Percentiles rank a stretch among this genome's conserved stretches.
phyloP scores from a whole-genome alignment of 768 basidiomycete species.

The Naganishia kalamii region DNA sequence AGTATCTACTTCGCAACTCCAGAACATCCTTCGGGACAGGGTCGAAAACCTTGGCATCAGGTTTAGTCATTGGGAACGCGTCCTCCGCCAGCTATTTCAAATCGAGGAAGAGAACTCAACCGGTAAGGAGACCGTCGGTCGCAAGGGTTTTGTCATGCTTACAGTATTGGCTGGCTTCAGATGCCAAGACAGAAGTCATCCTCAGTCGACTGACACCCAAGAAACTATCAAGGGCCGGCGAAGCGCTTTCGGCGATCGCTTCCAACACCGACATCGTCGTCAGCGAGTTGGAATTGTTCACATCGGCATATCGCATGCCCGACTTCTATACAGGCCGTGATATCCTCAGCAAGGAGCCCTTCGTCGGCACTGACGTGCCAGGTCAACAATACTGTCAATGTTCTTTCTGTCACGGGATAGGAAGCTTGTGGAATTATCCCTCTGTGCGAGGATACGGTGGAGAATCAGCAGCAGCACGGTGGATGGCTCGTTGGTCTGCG shows the following conservation, averaged over 20 bases:
- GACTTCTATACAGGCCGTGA: slow-evolving; percentile 1
- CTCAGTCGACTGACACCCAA: background rate
- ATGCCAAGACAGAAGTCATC: background rate
- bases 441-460: slow-evolving; percentile 1
- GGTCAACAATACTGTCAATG: slow-evolving; percentile 8
- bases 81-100: background rate
- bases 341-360: background rate
- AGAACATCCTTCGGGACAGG: slow-evolving; percentile 2
- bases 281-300: background rate
- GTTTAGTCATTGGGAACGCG: background rate
- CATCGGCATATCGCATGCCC: slow-evolving; percentile 2
- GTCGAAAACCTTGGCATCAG: background rate
- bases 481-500: slow-evolving; percentile 7
- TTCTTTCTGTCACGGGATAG: slow-evolving; percentile 3
- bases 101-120: background rate
- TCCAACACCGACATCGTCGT: background rate
- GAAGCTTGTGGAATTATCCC: slow-evolving; percentile 7
- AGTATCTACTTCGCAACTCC: background rate
- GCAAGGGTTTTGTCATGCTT: background rate
- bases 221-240: background rate
- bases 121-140: background rate
- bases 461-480: slow-evolving; percentile 4
- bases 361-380: background rate
- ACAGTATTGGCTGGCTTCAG: background rate
- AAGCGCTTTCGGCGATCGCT: background rate